phyloP scores from a whole-genome alignment of 176 grass and related monocot species.

The Cenchrus americanus region DNA sequence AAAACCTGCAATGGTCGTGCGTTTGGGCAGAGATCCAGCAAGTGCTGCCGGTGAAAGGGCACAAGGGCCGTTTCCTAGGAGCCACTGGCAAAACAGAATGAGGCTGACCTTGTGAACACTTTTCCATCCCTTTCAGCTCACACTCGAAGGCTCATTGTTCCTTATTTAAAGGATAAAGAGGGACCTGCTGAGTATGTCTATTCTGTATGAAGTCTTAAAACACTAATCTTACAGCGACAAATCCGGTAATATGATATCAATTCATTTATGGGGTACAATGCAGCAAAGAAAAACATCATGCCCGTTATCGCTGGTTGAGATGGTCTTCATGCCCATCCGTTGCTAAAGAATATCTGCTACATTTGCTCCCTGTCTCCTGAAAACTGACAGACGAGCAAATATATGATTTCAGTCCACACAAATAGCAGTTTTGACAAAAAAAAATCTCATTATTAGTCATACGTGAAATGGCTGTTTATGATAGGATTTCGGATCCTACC shows the following conservation, averaged over 20 bases:
- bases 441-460: background rate
- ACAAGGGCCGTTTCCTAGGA: too few relatives aligned
- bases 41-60: too few relatives aligned
- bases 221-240: background rate
- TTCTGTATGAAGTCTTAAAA: background rate
- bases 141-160: too few relatives aligned
- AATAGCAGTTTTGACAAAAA: background rate
- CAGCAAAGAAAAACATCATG: background rate
- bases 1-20: too few relatives aligned
- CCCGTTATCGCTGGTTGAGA: background rate
- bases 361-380: background rate
- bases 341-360: background rate
- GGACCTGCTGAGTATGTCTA: too few relatives aligned
- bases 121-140: background rate
- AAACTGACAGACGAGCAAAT: constrained; percentile 7
- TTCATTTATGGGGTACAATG: background rate
- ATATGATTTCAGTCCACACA: constrained; percentile 1
- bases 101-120: background rate
- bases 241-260: background rate
- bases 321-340: background rate
- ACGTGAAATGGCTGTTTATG: background rate
- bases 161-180: too few relatives aligned
- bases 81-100: background rate
- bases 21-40: too few relatives aligned
- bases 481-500: too few relatives aligned